Evolutionary conservation across 1,139 yeast species (phyloP), one percentile per base, ranked within the genome.

Genomic region (Protomyces pachydermus): DNA sequence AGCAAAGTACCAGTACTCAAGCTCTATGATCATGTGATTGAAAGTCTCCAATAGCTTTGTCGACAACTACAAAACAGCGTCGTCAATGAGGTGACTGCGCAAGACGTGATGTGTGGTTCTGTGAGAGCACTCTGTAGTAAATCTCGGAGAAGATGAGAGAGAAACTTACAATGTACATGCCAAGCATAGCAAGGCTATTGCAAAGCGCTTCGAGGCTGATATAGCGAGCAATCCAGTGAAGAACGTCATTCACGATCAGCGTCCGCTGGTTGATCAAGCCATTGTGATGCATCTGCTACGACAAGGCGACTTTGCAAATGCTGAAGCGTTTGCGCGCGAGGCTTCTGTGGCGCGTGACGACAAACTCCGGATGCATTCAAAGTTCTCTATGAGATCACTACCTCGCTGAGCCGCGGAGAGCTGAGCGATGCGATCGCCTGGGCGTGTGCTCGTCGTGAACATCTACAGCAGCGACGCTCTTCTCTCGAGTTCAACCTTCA

Each of bases 401-500:
- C 68, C 28, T 71, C 71, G 32, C 67, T 77, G 18, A 69, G 69
- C 10, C 63, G 71, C 14, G 67, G 70, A 25, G 71, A 79, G 58
- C 67, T 79, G 23, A 69, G 65, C 3, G 76, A 77, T 1, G 82
- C 82, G 1, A 77, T 80, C 37, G 74, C 67, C 3, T 80, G 82
- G 83, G 80, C 81, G 10, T 20, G 48, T 12, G 34, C 45, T 9
- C 48, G 52, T 14, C 72, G 77, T 3, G 68, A 65, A 0, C 67
- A 69, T 58, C 70, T 77, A 50, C 62, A 69, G 38, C 68, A 68
- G 28, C 65, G 72, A 18, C 77, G 78, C 5, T 72, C 76, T 46
- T 79, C 80, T 60, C 70, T 86, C 50, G 89, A 85, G 73, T 86
- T 86, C 75, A 80, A 81, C 69, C 77, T 87, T 66, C 91, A 86